Conservation (phyloP, 371 early-diverging fungal species). For the Paraphysoderma sedebokerense region DNA sequence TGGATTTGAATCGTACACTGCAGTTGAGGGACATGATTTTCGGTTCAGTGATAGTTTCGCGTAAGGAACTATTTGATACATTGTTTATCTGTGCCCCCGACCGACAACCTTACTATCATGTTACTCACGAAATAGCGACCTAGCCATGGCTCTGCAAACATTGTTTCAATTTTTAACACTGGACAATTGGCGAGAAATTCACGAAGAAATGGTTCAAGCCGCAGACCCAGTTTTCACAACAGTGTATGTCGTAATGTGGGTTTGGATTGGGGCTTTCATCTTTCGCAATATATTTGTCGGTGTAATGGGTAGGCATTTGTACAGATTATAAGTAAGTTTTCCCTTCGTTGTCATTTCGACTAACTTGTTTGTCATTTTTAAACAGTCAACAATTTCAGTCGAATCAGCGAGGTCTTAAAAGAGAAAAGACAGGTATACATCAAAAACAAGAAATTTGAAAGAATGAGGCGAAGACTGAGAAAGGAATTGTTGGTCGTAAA, state of each 20-base stretch:
- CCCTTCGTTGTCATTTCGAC: background rate
- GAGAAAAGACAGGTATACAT: conserved; percentile 7
- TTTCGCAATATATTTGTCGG: conserved; percentile 27
- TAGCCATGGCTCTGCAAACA: conserved; percentile 10
- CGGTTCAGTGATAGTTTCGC: conserved; percentile 9
- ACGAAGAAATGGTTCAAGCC: conserved; percentile 5
- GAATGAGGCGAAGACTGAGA: conserved; percentile 14
- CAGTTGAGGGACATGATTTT: conserved; percentile 2
- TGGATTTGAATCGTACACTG: conserved; percentile 9
- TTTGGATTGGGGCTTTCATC: conserved; percentile 22
- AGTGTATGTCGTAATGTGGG: conserved; percentile 17
- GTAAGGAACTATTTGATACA: too few relatives aligned
- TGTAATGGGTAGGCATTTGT: conserved; percentile 16
- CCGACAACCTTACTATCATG: background rate
- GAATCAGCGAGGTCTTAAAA: conserved; percentile 11
- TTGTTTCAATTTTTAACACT: conserved; percentile 20
- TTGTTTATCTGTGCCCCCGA: background rate
- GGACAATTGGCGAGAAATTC: conserved; percentile 19
- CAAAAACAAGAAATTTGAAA: conserved; percentile 11
- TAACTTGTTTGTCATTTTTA: background rate
- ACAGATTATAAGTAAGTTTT: too few relatives aligned
- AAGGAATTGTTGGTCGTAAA: conserved; percentile 11
- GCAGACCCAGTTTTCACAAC: conserved; percentile 10
- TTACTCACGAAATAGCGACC: conserved; percentile 4
- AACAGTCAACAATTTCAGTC: conserved; percentile 19